phyloP scores from a whole-genome alignment of 2,329 filamentous ascomycete species.

The Microcyclospora pomicola region DNA sequence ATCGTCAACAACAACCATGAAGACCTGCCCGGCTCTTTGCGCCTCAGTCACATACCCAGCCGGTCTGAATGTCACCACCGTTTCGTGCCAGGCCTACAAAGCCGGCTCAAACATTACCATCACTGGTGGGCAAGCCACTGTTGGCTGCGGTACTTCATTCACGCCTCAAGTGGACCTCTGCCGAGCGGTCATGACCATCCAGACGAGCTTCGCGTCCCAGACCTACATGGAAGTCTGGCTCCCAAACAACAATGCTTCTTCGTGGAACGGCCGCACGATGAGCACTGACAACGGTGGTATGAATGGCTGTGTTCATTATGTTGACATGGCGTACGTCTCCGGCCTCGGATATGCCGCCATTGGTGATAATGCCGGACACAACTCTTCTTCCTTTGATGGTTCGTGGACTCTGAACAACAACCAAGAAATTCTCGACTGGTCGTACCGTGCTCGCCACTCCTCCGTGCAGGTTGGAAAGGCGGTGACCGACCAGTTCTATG shows the following conservation, averaged over 20 bases:
- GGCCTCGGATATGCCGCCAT: slow-evolving; percentile 21
- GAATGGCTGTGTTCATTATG: slow-evolving; percentile 21
- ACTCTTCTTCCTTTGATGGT: slow-evolving; percentile 19
- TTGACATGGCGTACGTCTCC: slow-evolving; percentile 20
- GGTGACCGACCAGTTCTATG: slow-evolving; percentile 26
- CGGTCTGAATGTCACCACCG: slow-evolving; percentile 9
- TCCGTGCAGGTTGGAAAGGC: slow-evolving; percentile 21
- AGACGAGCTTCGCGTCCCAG: slow-evolving; percentile 26
- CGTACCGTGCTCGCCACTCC: slow-evolving; percentile 20
- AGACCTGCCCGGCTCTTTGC: slow-evolving; percentile 10
- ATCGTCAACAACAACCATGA: too few relatives aligned
- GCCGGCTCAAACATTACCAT: slow-evolving; percentile 14
- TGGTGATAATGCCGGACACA: slow-evolving; percentile 23
- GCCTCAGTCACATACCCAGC: slow-evolving; percentile 11
- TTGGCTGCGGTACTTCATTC: slow-evolving; percentile 12
- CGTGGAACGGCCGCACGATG: slow-evolving; percentile 23
- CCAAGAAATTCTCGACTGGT: slow-evolving; percentile 21
- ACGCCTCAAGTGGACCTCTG: slow-evolving; percentile 25
- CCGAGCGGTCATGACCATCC: slow-evolving; percentile 27
- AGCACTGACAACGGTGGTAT: slow-evolving; percentile 23
- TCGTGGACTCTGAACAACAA: slow-evolving; percentile 18
- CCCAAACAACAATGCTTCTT: slow-evolving; percentile 18
- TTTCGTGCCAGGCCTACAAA: slow-evolving; percentile 13
- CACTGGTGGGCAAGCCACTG: slow-evolving; percentile 10
- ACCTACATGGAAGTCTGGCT: slow-evolving; percentile 35